Evolutionary conservation across 75 land plant genomes (phyloP).

Genomic region (Isoetes taiwanensis): DNA sequence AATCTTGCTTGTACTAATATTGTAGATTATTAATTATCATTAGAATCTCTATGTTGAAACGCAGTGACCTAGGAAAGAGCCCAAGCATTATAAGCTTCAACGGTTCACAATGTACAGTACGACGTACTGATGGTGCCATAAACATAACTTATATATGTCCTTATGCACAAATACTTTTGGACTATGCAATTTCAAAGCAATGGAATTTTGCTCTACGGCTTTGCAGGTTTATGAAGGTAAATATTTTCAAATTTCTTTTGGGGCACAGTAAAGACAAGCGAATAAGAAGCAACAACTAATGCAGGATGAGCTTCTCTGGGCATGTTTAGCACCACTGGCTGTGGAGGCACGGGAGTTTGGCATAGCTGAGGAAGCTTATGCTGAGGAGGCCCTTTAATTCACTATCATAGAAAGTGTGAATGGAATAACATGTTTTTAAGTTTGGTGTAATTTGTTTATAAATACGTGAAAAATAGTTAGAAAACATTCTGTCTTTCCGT

Average conservation of each 20-base stretch:
- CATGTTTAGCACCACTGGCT: slow-evolving; percentile 16
- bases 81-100: slow-evolving; percentile 21
- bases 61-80: slow-evolving; percentile 17
- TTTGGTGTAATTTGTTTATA: no score
- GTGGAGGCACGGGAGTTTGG: slow-evolving; percentile 17
- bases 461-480: no score
- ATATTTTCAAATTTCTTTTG: not conserved
- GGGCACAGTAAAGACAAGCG: not conserved
- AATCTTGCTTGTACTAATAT: not conserved
- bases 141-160: slow-evolving; percentile 13
- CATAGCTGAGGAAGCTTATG: slow-evolving; percentile 27
- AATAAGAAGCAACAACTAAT: not conserved
- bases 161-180: slow-evolving; percentile 18
- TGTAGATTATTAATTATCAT: not conserved
- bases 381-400: no score
- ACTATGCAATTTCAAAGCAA: slow-evolving; percentile 16
- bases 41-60: not conserved
- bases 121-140: slow-evolving; percentile 21
- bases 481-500: no score
- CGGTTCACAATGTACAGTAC: slow-evolving; percentile 11
- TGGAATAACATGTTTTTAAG: no score
- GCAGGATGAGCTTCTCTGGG: slow-evolving; percentile 30
- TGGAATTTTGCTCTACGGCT: slow-evolving; percentile 22
- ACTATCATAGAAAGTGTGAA: no score
- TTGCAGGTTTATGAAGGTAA: slow-evolving; percentile 18